Percentiles rank a stretch among this genome's conserved stretches.
Conservation (phyloP, 345 rosid species). For the Jatropha curcas region DNA sequence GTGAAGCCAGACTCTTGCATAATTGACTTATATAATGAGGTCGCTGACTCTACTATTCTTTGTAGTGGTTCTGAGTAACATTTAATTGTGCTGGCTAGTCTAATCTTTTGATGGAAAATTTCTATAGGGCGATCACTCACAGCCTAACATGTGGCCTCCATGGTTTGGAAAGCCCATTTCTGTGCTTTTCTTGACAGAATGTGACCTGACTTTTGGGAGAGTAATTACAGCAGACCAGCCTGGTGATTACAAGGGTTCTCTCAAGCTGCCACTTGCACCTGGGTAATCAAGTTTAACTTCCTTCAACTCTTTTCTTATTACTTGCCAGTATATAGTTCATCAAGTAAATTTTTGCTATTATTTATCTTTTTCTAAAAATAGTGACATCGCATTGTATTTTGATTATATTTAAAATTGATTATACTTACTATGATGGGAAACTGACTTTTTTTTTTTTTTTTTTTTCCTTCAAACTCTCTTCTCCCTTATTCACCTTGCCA, state of each 20-base stretch:
- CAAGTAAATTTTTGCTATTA: neutral
- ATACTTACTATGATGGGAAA: neutral
- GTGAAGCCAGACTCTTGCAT: constrained; percentile 82
- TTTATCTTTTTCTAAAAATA: neutral
- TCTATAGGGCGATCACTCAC: constrained; percentile 86
- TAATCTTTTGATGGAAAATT: constrained; percentile 9
- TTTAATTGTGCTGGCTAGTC: constrained; percentile 1
- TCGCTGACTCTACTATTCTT: constrained; percentile 9
- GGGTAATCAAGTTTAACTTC: constrained; percentile 58
- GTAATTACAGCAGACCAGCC: constrained; percentile 55
- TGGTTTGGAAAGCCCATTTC: constrained; percentile 84
- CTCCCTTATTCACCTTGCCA: too few relatives aligned
- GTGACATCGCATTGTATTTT: neutral
- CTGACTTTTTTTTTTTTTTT: neutral
- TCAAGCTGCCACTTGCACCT: constrained; percentile 71
- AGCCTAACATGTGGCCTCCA: constrained; percentile 66
- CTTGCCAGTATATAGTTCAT: neutral
- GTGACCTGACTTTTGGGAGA: constrained; percentile 81
- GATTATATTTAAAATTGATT: neutral
- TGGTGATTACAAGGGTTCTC: constrained; percentile 82
- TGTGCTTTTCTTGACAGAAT: constrained; percentile 71
- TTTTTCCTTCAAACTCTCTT: neutral
- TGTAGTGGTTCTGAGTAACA: constrained; percentile 11
- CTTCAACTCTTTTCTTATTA: neutral
- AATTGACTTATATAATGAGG: constrained; percentile 87